Conservation (phyloP, 148 eudicot species). For the Persicaria tinctoria region DNA sequence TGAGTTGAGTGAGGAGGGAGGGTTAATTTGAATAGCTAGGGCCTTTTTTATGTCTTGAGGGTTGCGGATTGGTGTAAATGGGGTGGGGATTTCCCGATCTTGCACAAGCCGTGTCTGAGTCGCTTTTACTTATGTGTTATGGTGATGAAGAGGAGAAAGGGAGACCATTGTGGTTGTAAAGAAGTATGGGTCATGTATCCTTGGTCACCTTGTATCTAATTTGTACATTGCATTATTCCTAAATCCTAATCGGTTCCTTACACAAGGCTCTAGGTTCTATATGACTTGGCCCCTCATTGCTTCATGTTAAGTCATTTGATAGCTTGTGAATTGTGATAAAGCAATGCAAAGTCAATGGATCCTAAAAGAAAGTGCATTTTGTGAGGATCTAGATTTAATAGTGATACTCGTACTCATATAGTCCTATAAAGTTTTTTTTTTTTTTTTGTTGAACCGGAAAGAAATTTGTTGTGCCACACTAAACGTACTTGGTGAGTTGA, state of each 20-base stretch:
- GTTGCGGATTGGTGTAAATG: constrained; percentile 2
- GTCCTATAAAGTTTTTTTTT: too few relatives aligned
- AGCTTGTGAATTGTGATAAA: too few relatives aligned
- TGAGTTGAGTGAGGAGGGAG: background rate
- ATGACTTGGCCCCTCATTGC: too few relatives aligned
- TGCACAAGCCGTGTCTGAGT: background rate
- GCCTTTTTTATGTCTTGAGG: background rate
- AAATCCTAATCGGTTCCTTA: background rate
- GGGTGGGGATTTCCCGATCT: background rate
- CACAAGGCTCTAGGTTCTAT: too few relatives aligned
- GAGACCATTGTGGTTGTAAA: background rate
- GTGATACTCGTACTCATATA: too few relatives aligned
- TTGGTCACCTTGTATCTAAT: constrained; percentile 6
- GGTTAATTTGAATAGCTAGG: constrained; percentile 4
- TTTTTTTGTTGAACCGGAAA: too few relatives aligned
- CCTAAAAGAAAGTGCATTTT: too few relatives aligned
- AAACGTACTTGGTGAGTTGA: too few relatives aligned
- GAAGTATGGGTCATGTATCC: background rate
- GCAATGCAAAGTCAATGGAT: too few relatives aligned
- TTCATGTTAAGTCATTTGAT: too few relatives aligned
- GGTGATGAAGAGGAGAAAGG: background rate
- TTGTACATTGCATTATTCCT: background rate
- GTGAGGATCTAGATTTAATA: too few relatives aligned
- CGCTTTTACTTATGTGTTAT: background rate
- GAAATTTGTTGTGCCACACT: too few relatives aligned